Conservation (phyloP, 345 rosid species). For the Populus deltoides region DNA sequence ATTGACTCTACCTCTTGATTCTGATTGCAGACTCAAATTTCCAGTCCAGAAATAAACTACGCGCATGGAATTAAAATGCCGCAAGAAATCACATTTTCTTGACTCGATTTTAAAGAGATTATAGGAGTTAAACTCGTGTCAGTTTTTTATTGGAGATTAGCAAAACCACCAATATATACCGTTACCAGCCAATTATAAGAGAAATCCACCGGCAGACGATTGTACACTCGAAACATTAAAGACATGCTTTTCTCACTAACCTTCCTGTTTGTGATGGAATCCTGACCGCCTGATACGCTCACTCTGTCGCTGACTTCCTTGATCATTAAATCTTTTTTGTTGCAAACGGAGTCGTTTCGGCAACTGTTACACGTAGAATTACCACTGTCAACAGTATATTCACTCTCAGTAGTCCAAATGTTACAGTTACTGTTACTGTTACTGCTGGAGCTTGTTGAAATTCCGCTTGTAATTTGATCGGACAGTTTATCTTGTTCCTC, state of each 20-base stretch:
- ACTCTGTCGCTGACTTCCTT: slow-evolving; percentile 29
- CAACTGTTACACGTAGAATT: slow-evolving; percentile 16
- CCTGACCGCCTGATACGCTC: slow-evolving; percentile 45
- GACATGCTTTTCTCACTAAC: slow-evolving; percentile 24
- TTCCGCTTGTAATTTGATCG: slow-evolving; percentile 21
- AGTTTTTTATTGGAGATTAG: background rate
- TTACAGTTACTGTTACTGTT: slow-evolving; percentile 15
- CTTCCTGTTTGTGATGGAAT: slow-evolving; percentile 45
- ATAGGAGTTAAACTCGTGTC: background rate
- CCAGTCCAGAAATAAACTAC: too few relatives aligned
- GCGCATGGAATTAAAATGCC: too few relatives aligned
- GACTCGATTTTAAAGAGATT: background rate
- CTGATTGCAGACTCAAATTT: too few relatives aligned
- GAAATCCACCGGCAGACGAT: slow-evolving; percentile 20
- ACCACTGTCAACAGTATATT: slow-evolving; percentile 39
- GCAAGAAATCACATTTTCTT: too few relatives aligned
- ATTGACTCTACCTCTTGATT: too few relatives aligned
- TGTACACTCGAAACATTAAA: slow-evolving; percentile 9
- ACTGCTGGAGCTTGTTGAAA: slow-evolving; percentile 24
- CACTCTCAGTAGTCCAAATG: slow-evolving; percentile 48
- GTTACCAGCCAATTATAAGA: background rate
- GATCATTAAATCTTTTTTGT: slow-evolving; percentile 1
- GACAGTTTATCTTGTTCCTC: slow-evolving; percentile 37
- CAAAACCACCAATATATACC: slow-evolving; percentile 5
- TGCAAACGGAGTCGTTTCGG: slow-evolving; percentile 37